Evolutionary conservation across 2,329 filamentous ascomycete genomes (phyloP), one percentile per base, ranked within the genome.

Genomic region (Pseudophaeomoniella oleicola): DNA sequence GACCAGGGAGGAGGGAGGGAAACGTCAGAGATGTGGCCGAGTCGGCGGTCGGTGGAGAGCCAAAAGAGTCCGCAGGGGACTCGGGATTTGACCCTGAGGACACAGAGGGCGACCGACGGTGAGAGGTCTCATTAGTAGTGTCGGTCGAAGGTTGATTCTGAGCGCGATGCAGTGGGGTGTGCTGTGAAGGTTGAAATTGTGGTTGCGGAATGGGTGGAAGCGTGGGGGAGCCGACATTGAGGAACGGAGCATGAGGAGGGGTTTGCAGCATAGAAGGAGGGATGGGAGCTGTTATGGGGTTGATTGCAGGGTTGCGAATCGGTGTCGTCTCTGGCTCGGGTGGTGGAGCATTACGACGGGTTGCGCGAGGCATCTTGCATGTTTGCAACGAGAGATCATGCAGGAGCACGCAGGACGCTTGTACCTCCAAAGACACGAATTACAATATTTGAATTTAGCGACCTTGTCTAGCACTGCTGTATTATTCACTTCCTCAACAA

Each of bases 181-280:
- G 18, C 14, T 34, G 32, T 12, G 10, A 5, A 10, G 4, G 11
- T n/a, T 12, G 11, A 13, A 34, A 34, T 17, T 34, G 15, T 9
- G 32, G 32, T 13, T 34, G 32, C 32, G 14, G 15, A 17, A 34
- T 13, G 13, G 32, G 32, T 6, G 18, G 14, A 9, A 17, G 17
- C n/a, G 14, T 16, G 2, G 46, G 47, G n/a, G 47, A 46, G 4
- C 42, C 44, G 29, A 48, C 35, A 27, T 27, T 27, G 22, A 27
- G 22, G 38, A 50, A 50, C 3, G 46, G 43, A 18, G 47, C 46
- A 37, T 48, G 46, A 3, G 47, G 46, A 14, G 47, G 47, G 5
- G 47, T 50, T 33, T 50, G 46, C 14, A 50, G 47, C 47, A 50
- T 50, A 29, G 44, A 48, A 19, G 47, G 47, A 30, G 47, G 47